phyloP scores from a whole-genome alignment of 108 stramenopile genomes.

The Seminavis robusta region DNA sequence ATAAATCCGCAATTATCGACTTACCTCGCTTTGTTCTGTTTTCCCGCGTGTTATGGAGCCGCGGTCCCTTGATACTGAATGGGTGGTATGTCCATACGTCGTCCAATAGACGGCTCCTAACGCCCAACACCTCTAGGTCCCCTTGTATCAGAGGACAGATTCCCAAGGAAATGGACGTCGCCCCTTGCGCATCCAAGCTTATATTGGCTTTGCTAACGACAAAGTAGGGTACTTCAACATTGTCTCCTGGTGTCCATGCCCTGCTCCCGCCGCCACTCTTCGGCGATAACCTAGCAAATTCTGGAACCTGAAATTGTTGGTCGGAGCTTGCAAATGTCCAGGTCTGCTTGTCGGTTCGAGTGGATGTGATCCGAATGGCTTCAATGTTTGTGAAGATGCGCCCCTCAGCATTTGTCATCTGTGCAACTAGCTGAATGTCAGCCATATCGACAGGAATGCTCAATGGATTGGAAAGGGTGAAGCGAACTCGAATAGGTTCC shows the following conservation, averaged over 20 bases:
- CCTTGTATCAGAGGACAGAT: conserved; percentile 74
- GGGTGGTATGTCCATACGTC: conserved; percentile 82
- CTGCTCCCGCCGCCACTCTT: conserved; percentile 10
- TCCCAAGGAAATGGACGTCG: conserved; percentile 34
- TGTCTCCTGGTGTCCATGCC: conserved; percentile 26
- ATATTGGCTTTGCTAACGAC: conserved; percentile 61
- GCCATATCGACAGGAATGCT: conserved; percentile 52
- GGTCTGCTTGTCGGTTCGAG: conserved; percentile 13
- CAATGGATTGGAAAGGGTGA: conserved; percentile 61
- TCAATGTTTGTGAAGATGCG: conserved; percentile 63
- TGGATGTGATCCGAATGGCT: conserved; percentile 35
- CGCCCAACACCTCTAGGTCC: conserved; percentile 69
- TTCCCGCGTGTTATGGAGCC: conserved; percentile 63
- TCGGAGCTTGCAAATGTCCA: conserved; percentile 76
- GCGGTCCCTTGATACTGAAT: conserved; percentile 58
- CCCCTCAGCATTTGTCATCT: conserved; percentile 35
- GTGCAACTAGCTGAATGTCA: conserved; percentile 72
- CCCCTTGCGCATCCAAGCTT: conserved; percentile 37
- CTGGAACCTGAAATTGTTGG: conserved; percentile 43
- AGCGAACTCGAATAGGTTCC: conserved; percentile 74
- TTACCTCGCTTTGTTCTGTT: conserved; percentile 59
- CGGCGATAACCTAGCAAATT: conserved; percentile 56
- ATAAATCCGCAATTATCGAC: background rate
- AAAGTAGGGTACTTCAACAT: conserved; percentile 62
- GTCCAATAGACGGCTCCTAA: conserved; percentile 65